These are phyloP conservation scores for Trichoderma sp. DNA, from an alignment of 2,329 filamentous ascomycete genomes.

Conservation along the genomic window DNA sequence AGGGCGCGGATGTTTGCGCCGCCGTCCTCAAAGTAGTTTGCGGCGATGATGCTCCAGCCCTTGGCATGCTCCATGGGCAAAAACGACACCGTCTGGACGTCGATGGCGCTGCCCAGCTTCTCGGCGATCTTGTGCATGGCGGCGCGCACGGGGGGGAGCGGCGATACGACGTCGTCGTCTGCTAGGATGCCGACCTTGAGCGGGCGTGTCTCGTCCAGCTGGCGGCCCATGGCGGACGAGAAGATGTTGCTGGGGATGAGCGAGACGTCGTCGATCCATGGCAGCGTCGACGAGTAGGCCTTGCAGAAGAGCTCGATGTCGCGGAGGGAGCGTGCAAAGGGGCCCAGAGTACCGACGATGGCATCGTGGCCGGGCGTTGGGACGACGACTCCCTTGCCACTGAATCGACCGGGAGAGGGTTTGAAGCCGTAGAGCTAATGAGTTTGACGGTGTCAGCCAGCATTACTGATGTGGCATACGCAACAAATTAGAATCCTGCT, in stretches of 20 bases:
- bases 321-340: slow-evolving; percentile 13
- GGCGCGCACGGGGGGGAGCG: slow-evolving; percentile 81
- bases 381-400: slow-evolving; percentile 87
- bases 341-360: slow-evolving; percentile 73
- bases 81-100: slow-evolving; percentile 72
- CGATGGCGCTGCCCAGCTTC: slow-evolving; percentile 81
- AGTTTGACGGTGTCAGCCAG: neutral
- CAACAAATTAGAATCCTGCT: neutral
- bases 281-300: slow-evolving; percentile 54
- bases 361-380: slow-evolving; percentile 90
- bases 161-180: slow-evolving; percentile 77
- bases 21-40: slow-evolving; percentile 88
- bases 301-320: slow-evolving; percentile 17
- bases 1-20: slow-evolving; percentile 72
- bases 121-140: slow-evolving; percentile 94
- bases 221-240: neutral
- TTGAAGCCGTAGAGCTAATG: slow-evolving; percentile 8
- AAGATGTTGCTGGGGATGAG: slow-evolving; percentile 69
- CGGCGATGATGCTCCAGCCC: slow-evolving; percentile 92
- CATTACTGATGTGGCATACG: neutral
- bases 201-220: slow-evolving; percentile 33
- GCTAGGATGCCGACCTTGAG: slow-evolving; percentile 99
- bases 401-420: slow-evolving; percentile 72
- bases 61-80: slow-evolving; percentile 46
- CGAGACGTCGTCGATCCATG: slow-evolving; percentile 78